Conservation (phyloP, 2,329 filamentous ascomycete genomes). For the Colletotrichum tanaceti region DNA sequence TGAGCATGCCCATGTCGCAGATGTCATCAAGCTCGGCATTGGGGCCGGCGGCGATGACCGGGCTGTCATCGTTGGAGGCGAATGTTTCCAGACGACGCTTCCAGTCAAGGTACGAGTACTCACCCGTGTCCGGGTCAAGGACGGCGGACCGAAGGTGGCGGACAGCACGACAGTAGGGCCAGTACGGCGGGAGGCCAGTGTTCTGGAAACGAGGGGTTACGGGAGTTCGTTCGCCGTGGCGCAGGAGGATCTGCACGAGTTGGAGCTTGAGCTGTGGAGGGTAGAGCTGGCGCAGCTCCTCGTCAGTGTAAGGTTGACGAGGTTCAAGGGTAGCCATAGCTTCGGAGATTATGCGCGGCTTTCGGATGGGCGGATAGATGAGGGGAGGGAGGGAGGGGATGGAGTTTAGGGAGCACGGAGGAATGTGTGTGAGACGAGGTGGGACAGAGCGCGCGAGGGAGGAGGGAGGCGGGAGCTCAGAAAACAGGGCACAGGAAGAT, state of each 20-base stretch:
- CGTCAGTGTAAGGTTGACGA: constrained; percentile 79
- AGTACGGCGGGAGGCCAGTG: constrained; percentile 74
- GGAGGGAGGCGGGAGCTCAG: constrained; percentile 7
- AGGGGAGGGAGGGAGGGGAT: constrained; percentile 2
- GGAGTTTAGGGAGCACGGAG: constrained; percentile 24
- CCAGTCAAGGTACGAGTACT: constrained; percentile 66
- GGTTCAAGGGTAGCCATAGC: constrained; percentile 83
- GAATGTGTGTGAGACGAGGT: constrained; percentile 31
- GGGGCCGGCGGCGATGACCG: constrained; percentile 75
- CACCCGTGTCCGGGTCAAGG: constrained; percentile 54
- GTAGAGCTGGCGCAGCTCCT: constrained; percentile 85
- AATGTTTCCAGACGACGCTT: constrained; percentile 86
- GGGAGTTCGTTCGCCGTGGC: constrained; percentile 85
- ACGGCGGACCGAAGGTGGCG: constrained; percentile 71
- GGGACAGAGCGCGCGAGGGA: not conserved
- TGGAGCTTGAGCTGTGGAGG: constrained; percentile 83
- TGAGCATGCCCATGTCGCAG: constrained; percentile 83
- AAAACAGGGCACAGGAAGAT: constrained; percentile 12
- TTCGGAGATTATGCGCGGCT: constrained; percentile 18
- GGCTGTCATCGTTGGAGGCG: constrained; percentile 71
- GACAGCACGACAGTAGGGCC: constrained; percentile 90
- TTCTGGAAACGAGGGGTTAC: constrained; percentile 91
- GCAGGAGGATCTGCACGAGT: constrained; percentile 87
- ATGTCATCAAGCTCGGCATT: constrained; percentile 79
- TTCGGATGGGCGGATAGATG: not conserved